phyloP scores from a whole-genome alignment of 306 rosid genomes.

The Crataegus laevigata region DNA sequence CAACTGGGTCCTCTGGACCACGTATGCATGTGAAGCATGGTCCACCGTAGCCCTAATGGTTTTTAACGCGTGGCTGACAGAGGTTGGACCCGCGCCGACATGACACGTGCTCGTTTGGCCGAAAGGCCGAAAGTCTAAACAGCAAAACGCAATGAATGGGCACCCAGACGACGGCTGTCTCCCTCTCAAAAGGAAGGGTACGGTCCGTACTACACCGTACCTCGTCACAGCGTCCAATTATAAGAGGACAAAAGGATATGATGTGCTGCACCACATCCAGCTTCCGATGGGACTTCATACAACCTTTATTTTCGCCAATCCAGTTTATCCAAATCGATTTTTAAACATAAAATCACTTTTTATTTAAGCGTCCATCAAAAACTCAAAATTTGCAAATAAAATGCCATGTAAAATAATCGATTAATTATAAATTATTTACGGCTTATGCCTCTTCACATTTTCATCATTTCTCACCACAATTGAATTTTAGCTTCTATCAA shows the following conservation, averaged over 20 bases:
- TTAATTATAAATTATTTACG: no score
- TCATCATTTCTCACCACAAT: no score
- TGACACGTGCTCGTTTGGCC: not conserved
- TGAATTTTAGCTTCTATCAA: no score
- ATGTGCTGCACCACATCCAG: not conserved
- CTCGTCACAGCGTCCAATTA: not conserved
- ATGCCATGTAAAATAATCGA: no score
- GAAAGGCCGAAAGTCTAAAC: no score
- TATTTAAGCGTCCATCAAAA: no score
- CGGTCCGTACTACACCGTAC: conserved; percentile 40
- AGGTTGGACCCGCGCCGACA: not conserved
- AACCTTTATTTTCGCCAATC: not conserved
- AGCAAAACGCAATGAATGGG: not conserved
- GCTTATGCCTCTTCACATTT: no score
- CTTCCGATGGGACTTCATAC: conserved; percentile 9
- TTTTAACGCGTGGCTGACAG: not conserved
- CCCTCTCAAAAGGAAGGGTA: conserved; percentile 12
- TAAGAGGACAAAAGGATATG: no score
- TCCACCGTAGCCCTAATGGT: not conserved
- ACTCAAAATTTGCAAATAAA: no score
- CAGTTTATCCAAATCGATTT: not conserved
- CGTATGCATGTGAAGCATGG: not conserved
- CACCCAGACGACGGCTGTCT: conserved; percentile 23
- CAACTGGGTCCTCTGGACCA: not conserved
- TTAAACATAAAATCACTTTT: no score